Evolutionary conservation across 2,329 filamentous ascomycete species (phyloP), one percentile per base, ranked within the genome.

Genomic region (Hypoxylon sp.): DNA sequence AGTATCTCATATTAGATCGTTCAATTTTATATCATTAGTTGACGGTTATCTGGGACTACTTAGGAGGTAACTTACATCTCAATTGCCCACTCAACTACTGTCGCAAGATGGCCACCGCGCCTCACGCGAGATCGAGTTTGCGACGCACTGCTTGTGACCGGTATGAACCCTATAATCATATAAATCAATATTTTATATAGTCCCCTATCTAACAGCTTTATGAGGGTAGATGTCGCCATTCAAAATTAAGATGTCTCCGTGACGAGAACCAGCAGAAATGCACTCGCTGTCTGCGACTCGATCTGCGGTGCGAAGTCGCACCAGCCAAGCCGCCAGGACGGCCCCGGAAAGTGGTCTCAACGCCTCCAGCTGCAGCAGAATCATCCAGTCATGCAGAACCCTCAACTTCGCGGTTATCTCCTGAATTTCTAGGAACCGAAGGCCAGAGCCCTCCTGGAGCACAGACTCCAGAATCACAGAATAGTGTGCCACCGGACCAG

Each of bases 61-160:
- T 21, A n/a, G n/a, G n/a, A n/a, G n/a, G n/a, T n/a, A 48, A 19
- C 43, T 36, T 45, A 56, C 1, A 30, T 19, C 14, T 25, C 32
- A n/a, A 49, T 38, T 28, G 2, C 21, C 41, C 9, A 58, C 23
- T 36, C 25, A 53, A 34, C 41, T 36, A 19, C 28, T 32, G 5
- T 36, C 21, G 34, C 11, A 23, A 62, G 10, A 70, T 70, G 64
- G 32, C 62, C n/a, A 60, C 58, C 41, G 32, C 56, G 23, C 58
- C 65, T 25, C 64, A 64, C 13, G 25, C 62, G 10, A 62, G 65
- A 48, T 70, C 69, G 3, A 70, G 69, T 43, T 43, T 72, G 19
- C 59, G 60, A 48, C 69, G 69, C n/a, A 72, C 69, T 9, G 69
- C 69, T 17, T 72, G 69, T 63, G 65, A 72, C 34, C 45, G 68